Conservation (phyloP, 257 asterid species). For the Petunia secreta region DNA sequence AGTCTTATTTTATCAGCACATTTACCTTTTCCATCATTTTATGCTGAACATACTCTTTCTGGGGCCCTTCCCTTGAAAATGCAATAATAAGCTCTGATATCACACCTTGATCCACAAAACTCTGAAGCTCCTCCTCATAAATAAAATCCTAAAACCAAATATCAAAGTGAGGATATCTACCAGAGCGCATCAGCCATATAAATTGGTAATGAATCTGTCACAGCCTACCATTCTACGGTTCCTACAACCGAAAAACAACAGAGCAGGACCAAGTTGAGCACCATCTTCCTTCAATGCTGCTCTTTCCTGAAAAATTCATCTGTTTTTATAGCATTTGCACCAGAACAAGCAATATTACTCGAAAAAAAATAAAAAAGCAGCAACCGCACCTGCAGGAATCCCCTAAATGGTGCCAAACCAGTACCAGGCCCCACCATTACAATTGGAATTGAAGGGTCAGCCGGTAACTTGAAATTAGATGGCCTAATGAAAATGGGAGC, state of each 20-base stretch:
- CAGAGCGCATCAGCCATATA: background rate
- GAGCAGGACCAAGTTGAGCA: conserved; percentile 69
- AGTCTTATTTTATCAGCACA: conserved; percentile 6
- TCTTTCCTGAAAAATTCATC: conserved; percentile 60
- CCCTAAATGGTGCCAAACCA: conserved; percentile 87
- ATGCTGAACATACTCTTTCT: conserved; percentile 80
- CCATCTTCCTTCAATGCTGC: conserved; percentile 59
- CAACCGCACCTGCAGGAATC: conserved; percentile 62
- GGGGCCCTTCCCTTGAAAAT: conserved; percentile 76
- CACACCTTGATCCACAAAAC: conserved; percentile 56
- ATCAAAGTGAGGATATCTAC: conserved; percentile 26
- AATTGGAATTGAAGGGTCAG: conserved; percentile 64
- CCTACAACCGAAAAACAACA: conserved; percentile 75
- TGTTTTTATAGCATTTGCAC: conserved; percentile 24
- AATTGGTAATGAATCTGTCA: background rate
- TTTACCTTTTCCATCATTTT: conserved; percentile 68
- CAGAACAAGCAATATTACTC: background rate
- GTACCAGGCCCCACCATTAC: conserved; percentile 88
- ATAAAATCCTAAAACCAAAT: conserved; percentile 61
- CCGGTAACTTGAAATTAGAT: conserved; percentile 73
- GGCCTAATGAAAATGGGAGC: conserved; percentile 74
- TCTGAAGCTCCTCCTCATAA: conserved; percentile 66
- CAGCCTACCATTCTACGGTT: conserved; percentile 62
- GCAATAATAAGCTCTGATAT: conserved; percentile 74
- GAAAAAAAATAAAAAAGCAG: background rate